Base-by-base conservation (phyloP, 345 rosid genomes). In the Linum tenue region DNA sequence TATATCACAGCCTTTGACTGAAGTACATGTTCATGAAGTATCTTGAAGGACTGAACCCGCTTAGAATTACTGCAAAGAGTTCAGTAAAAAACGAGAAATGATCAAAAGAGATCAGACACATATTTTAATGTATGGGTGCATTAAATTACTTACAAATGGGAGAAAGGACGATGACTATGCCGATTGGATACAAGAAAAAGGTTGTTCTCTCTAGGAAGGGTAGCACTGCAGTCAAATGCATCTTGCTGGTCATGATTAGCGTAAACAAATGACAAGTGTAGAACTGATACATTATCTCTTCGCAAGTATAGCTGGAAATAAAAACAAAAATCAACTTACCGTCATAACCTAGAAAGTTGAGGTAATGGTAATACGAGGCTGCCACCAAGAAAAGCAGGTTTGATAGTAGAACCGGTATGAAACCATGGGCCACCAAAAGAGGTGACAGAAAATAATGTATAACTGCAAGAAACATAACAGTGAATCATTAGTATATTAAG, bases 121-220 rank as follows among this genome's bases (percentile, higher is more conserved):
- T 48, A 12, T 12, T 2, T 4, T 9, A 15, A 48, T 0, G 0
- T 9, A 62, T 15, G 42, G 61, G 64, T 17, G 31, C 31, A 22
- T 15, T 69, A 56, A 64, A 50, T 43, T 35, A 40, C 10, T 89
- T 87, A 95, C 97, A 41, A 61, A 91, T 81, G 16, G 99, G 97
- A 8, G 89, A 85, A 22, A 95, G 86, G 73, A 86, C 91, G 43
- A 95, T 83, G 56, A 80, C 81, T 37, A 77, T 73, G 35, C 96
- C 96, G 9, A 95, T 91, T 70, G 99, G 99, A 74, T 95, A 95
- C 40, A 95, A 88, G 79, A 91, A 95, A 81, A 91, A 91, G 1
- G 97, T 86, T 56, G 99, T 91, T 74, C 92, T 86, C 82, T 95
- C 99, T 82, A 95, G 72, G 81, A 95, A 95, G 44, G 99, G 99